phyloP scores from a whole-genome alignment of 768 basidiomycete species.

The Fomitopsis serialis region DNA sequence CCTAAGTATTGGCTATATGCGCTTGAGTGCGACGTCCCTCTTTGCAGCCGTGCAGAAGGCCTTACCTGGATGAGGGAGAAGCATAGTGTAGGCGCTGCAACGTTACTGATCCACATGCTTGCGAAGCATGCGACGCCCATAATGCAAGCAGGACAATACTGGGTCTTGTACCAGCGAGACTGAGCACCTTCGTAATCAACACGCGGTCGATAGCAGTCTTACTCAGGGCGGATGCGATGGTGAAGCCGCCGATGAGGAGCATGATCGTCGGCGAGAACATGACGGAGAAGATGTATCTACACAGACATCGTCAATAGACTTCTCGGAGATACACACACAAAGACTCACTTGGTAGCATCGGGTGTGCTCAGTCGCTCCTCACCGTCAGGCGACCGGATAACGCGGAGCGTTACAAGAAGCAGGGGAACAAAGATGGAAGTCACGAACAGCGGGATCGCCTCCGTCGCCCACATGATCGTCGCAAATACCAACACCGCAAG shows the following conservation, averaged over 20 bases:
- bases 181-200: slow-evolving; percentile 84
- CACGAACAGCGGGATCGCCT: slow-evolving; percentile 97
- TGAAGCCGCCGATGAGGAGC: slow-evolving; percentile 97
- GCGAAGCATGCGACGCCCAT: slow-evolving; percentile 98
- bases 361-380: slow-evolving; percentile 46
- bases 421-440: slow-evolving; percentile 89
- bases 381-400: slow-evolving; percentile 62
- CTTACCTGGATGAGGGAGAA: slow-evolving; percentile 90
- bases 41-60: slow-evolving; percentile 5
- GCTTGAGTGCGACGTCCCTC: background rate
- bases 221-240: slow-evolving; percentile 91
- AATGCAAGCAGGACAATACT: slow-evolving; percentile 80
- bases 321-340: background rate
- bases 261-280: slow-evolving; percentile 99
- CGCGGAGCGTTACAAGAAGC: slow-evolving; percentile 77
- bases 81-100: slow-evolving; percentile 95
- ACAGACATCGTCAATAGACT: slow-evolving; percentile 4
- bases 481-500: slow-evolving; percentile 87
- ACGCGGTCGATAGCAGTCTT: slow-evolving; percentile 94
- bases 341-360: slow-evolving; percentile 76
- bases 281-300: slow-evolving; percentile 82
- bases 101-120: slow-evolving; percentile 99
- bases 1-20: slow-evolving; percentile 78
- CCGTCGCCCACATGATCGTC: slow-evolving; percentile 94
- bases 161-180: slow-evolving; percentile 85